Conservation (phyloP, 495 filamentous ascomycete genomes). For the Bacidia rubella region DNA sequence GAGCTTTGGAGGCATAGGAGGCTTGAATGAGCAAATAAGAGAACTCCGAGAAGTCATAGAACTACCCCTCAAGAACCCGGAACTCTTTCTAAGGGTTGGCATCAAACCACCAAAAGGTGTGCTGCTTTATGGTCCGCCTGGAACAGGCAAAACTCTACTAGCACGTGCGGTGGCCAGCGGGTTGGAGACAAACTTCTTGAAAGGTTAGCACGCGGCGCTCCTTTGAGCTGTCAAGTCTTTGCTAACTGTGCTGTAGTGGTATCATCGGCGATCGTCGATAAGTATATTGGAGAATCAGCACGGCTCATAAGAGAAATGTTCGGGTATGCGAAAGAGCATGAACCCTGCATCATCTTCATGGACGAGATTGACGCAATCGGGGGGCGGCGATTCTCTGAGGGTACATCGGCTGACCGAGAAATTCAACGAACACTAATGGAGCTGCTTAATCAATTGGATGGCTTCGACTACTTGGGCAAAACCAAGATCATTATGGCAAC, state of each 20-base stretch:
- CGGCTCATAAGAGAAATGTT: constrained; percentile 99
- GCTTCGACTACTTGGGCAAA: constrained; percentile 98
- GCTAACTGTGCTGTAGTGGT: constrained; percentile 51
- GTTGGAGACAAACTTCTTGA: constrained; percentile 96
- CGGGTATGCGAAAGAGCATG: constrained; percentile 97
- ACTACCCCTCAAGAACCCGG: constrained; percentile 94
- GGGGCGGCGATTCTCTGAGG: constrained; percentile 93
- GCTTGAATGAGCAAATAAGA: constrained; percentile 96
- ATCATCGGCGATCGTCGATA: constrained; percentile 99
- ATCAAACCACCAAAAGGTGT: constrained; percentile 99
- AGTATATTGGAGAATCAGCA: constrained; percentile 98
- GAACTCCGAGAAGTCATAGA: constrained; percentile 98
- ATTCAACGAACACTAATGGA: constrained; percentile 99
- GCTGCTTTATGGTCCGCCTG: constrained; percentile 90
- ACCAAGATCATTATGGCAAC: constrained; percentile 99
- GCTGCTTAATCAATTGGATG: constrained; percentile 94
- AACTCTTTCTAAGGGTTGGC: constrained; percentile 90
- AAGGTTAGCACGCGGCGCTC: constrained; percentile 69
- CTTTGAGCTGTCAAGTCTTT: too few relatives aligned
- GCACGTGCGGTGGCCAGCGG: constrained; percentile 94
- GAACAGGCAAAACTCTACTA: constrained; percentile 92
- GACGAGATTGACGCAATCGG: constrained; percentile 99
- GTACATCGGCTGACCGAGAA: constrained; percentile 94
- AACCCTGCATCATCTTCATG: constrained; percentile 99
- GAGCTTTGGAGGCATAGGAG: constrained; percentile 97